These are phyloP conservation scores for Bipolaris sorokiniana DNA, from an alignment of 2,329 filamentous ascomycete genomes.

Conservation along the genomic window DNA sequence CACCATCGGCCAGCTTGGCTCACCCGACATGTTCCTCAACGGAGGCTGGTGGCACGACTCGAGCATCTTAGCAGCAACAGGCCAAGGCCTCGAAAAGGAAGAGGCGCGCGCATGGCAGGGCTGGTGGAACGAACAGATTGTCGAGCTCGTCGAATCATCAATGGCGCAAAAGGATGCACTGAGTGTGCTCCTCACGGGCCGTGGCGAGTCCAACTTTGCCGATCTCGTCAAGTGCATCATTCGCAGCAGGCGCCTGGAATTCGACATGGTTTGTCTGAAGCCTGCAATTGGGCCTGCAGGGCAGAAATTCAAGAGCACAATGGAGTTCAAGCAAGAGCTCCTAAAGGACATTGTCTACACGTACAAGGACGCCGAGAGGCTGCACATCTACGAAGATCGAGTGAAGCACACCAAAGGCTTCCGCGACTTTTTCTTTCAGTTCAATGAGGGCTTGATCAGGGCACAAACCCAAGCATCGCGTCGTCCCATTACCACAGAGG, in stretches of 20 bases:
- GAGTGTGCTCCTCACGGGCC: conserved; percentile 85
- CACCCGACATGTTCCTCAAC: conserved; percentile 75
- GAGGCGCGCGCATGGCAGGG: conserved; percentile 85
- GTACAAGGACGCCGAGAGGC: conserved; percentile 81
- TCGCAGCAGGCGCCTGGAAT: conserved; percentile 76
- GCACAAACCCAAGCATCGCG: conserved; percentile 57
- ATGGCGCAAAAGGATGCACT: conserved; percentile 84
- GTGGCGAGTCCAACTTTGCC: conserved; percentile 77
- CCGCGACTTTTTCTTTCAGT: conserved; percentile 78
- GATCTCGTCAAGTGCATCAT: conserved; percentile 83
- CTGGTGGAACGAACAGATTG: conserved; percentile 96
- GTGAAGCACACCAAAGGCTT: conserved; percentile 77
- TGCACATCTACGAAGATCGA: conserved; percentile 71
- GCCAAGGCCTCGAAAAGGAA: conserved; percentile 80
- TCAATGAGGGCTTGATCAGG: conserved; percentile 68
- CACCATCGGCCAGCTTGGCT: conserved; percentile 78
- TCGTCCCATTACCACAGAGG: conserved; percentile 74
- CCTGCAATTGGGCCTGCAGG: conserved; percentile 80
- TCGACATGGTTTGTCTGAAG: conserved; percentile 89
- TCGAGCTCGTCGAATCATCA: conserved; percentile 77
- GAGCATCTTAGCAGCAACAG: conserved; percentile 83
- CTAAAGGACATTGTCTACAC: conserved; percentile 83
- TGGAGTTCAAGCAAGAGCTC: conserved; percentile 90
- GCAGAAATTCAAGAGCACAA: conserved; percentile 79
- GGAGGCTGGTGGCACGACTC: conserved; percentile 98